Evolutionary conservation across 495 filamentous ascomycete species (phyloP).

Genomic region (Aspergillus cavernicola): DNA sequence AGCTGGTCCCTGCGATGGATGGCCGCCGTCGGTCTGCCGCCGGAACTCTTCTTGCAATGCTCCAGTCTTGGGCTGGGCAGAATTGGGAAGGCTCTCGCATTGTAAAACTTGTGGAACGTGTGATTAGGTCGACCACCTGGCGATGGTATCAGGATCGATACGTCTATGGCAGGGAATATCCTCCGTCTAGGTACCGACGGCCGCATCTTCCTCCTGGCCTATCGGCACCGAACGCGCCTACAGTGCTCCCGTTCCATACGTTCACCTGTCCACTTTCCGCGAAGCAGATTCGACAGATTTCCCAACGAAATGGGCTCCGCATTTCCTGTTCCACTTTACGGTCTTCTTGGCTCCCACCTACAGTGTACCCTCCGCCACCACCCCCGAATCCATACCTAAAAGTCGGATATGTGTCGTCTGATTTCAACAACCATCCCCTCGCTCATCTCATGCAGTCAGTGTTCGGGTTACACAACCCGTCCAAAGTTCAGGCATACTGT

Average conservation of each 20-base stretch:
- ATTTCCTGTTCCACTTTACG: conserved; percentile 87
- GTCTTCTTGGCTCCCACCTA: conserved; percentile 77
- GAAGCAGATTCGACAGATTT: conserved; percentile 91
- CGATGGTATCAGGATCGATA: conserved; percentile 88
- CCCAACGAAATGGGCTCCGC: conserved; percentile 87
- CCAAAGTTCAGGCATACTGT: conserved; percentile 78
- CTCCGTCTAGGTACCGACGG: conserved; percentile 60
- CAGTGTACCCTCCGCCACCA: conserved; percentile 76
- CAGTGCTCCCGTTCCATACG: conserved; percentile 96
- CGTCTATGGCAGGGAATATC: conserved; percentile 54
- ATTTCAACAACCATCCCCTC: conserved; percentile 98
- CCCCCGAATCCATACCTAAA: conserved; percentile 81
- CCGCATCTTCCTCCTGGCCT: conserved; percentile 73
- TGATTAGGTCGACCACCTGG: conserved; percentile 70
- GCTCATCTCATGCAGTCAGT: conserved; percentile 99
- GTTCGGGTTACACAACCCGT: conserved; percentile 82
- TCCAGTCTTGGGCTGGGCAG: conserved; percentile 69
- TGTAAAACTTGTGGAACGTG: conserved; percentile 81
- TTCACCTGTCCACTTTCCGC: conserved; percentile 94
- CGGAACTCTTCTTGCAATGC: conserved; percentile 35
- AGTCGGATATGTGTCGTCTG: conserved; percentile 94
- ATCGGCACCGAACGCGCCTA: conserved; percentile 84
- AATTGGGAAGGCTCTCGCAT: conserved; percentile 87
- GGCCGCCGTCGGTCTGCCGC: conserved; percentile 26
- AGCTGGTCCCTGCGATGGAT: conserved; percentile 36